Conservation (phyloP, 2,329 filamentous ascomycete species). For the Phaeomoniella chlamydospora region DNA sequence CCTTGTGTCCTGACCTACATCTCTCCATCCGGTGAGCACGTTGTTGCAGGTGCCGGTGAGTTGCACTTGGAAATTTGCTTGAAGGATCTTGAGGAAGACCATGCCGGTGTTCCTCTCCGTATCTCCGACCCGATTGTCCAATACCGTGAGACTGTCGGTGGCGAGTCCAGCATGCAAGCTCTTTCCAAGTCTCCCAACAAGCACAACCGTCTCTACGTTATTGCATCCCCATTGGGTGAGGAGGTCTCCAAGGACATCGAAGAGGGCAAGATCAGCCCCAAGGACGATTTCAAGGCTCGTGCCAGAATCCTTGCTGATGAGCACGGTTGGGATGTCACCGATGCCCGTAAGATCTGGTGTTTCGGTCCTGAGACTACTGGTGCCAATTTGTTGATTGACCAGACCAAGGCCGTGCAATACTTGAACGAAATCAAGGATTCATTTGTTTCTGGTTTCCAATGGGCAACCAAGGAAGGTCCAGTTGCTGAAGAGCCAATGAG, state of each 20-base stretch:
- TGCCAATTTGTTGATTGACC: constrained; percentile 96
- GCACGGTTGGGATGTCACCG: constrained; percentile 97
- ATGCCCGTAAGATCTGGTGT: constrained; percentile 99
- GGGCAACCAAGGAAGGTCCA: constrained; percentile 95
- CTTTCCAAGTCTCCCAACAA: constrained; percentile 99
- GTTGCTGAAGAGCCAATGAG: constrained; percentile 98
- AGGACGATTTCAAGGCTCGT: constrained; percentile 98
- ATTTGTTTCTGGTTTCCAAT: constrained; percentile 99
- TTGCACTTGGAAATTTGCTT: constrained; percentile 99
- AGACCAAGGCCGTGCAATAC: constrained; percentile 99
- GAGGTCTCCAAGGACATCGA: constrained; percentile 87
- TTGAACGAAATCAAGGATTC: constrained; percentile 99
- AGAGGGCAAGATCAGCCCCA: constrained; percentile 75
- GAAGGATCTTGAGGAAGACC: constrained; percentile 99
- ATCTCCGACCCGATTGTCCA: constrained; percentile 96
- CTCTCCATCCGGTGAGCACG: constrained; percentile 89
- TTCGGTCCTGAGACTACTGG: constrained; percentile 97
- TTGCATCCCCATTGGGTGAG: constrained; percentile 79
- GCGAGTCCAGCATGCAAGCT: constrained; percentile 81
- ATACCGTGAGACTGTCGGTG: constrained; percentile 91
- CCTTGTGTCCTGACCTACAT: constrained; percentile 91
- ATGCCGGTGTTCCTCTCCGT: constrained; percentile 94
- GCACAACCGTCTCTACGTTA: constrained; percentile 99
- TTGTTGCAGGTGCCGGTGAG: constrained; percentile 98
- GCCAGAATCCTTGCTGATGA: constrained; percentile 93